These are phyloP conservation scores for Neurospora sp. DNA, from an alignment of 495 filamentous ascomycete genomes.

Conservation along the genomic window DNA sequence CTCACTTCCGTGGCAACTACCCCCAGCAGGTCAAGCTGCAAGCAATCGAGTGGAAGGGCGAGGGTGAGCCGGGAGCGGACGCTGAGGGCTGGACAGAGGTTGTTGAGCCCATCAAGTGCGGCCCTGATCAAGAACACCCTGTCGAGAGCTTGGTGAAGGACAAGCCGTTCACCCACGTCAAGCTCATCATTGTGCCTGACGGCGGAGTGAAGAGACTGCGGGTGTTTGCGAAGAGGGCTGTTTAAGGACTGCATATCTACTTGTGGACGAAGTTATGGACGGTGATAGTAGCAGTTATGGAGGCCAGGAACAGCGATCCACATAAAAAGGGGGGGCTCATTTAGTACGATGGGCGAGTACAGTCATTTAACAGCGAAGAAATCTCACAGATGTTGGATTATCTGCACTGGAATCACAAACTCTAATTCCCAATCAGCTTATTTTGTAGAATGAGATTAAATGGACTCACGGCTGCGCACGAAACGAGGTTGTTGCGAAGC, in stretches of 20 bases:
- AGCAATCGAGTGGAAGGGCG: slow-evolving; percentile 45
- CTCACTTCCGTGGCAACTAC: slow-evolving; percentile 85
- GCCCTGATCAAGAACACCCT: slow-evolving; percentile 75
- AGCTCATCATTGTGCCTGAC: slow-evolving; percentile 85
- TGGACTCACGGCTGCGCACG: background rate
- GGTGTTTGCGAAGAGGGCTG: slow-evolving; percentile 59
- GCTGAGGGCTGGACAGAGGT: slow-evolving; percentile 62
- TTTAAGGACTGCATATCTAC: slow-evolving; percentile 9
- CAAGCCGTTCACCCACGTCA: slow-evolving; percentile 63
- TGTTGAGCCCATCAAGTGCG: slow-evolving; percentile 54
- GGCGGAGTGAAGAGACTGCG: slow-evolving; percentile 83
- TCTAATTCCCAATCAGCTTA: background rate
- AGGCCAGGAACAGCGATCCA: background rate
- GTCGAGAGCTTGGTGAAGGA: slow-evolving; percentile 46
- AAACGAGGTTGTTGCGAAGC: background rate
- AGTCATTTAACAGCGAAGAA: background rate
- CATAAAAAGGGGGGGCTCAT: background rate
- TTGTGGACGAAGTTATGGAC: no score
- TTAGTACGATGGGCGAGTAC: background rate
- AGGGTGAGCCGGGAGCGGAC: slow-evolving; percentile 45
- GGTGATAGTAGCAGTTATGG: background rate
- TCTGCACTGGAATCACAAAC: background rate
- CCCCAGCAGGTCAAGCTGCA: slow-evolving; percentile 67
- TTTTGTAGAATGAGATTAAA: background rate
- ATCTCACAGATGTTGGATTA: background rate